phyloP scores from a whole-genome alignment of 108 stramenopile genomes.

The Cylindrotheca closterium region DNA sequence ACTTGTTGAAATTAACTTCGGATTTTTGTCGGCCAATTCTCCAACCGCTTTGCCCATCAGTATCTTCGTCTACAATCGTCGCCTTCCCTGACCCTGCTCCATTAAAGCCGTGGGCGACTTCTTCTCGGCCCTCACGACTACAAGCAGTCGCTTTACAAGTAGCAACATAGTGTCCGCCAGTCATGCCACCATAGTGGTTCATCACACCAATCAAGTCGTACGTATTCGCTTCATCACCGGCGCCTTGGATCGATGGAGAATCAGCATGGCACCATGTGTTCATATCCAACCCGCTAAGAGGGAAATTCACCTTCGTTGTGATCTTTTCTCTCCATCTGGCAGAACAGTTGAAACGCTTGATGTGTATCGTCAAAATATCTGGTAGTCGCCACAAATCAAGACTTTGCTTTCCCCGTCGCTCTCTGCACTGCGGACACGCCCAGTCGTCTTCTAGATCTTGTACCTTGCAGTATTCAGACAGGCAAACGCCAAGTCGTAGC shows the following conservation, averaged over 20 bases:
- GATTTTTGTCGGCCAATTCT: conserved; percentile 61
- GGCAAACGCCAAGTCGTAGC: conserved; percentile 75
- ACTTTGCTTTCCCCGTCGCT: conserved; percentile 81
- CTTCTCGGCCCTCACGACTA: conserved; percentile 81
- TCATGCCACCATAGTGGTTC: conserved; percentile 96
- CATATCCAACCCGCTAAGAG: conserved; percentile 89
- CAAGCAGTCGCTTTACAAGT: conserved; percentile 86
- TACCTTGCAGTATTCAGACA: conserved; percentile 86
- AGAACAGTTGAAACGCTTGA: conserved; percentile 94
- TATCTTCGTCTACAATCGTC: conserved; percentile 40
- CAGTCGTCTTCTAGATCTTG: conserved; percentile 60
- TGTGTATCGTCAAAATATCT: conserved; percentile 88
- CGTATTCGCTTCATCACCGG: conserved; percentile 45
- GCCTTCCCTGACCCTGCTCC: conserved; percentile 46
- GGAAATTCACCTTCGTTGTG: conserved; percentile 91
- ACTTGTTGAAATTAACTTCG: conserved; percentile 50
- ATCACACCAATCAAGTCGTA: conserved; percentile 93
- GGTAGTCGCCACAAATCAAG: conserved; percentile 91
- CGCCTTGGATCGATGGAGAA: conserved; percentile 45
- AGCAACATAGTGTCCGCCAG: conserved; percentile 97
- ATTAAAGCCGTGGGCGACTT: conserved; percentile 77
- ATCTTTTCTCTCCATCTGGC: conserved; percentile 94
- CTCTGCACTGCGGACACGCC: conserved; percentile 86
- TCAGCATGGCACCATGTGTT: conserved; percentile 71
- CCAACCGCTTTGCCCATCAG: conserved; percentile 60